These are phyloP conservation scores for Torrubiella hemipterigena DNA, from an alignment of 2,329 filamentous ascomycete genomes.

Conservation along the genomic window DNA sequence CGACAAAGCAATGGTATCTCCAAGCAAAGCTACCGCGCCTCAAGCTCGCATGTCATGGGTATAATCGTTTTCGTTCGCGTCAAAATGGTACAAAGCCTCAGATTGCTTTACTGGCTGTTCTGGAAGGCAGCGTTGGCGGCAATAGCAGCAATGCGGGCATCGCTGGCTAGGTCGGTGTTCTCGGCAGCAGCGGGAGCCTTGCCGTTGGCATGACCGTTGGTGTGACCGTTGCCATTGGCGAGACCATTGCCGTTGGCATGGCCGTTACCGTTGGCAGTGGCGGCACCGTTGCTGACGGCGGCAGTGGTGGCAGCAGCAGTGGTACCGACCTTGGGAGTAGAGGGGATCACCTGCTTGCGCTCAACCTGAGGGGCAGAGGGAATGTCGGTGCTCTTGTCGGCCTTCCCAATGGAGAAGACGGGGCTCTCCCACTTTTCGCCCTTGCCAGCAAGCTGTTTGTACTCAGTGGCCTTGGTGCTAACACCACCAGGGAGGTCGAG, in stretches of 20 bases:
- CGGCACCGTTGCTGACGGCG: conserved; percentile 7
- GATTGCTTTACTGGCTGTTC: no score
- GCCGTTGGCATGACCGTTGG: conserved; percentile 9
- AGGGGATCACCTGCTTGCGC: conserved; percentile 25
- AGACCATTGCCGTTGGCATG: conserved; percentile 6
- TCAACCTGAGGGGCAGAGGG: conserved; percentile 44
- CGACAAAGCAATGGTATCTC: no score
- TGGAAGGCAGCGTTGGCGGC: conserved; percentile 7
- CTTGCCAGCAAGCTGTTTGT: conserved; percentile 75
- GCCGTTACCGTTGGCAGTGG: conserved; percentile 7
- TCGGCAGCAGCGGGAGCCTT: conserved; percentile 8
- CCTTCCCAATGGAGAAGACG: conserved; percentile 77
- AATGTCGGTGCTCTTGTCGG: conserved; percentile 59
- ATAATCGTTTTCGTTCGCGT: no score
- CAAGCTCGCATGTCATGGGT: no score
- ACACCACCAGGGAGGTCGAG: conserved; percentile 73
- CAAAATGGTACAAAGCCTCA: no score
- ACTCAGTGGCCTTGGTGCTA: conserved; percentile 87
- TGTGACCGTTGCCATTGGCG: conserved; percentile 4
- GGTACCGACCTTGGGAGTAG: conserved; percentile 7
- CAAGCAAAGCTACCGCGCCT: no score
- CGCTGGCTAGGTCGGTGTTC: conserved; percentile 7
- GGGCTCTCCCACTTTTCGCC: conserved; percentile 92
- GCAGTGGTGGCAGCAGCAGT: conserved; percentile 6
- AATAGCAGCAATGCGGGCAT: conserved; percentile 5